Evolutionary conservation across 73 alveolate genomes (phyloP).

Genomic region (Paramecium sonneborni): DNA sequence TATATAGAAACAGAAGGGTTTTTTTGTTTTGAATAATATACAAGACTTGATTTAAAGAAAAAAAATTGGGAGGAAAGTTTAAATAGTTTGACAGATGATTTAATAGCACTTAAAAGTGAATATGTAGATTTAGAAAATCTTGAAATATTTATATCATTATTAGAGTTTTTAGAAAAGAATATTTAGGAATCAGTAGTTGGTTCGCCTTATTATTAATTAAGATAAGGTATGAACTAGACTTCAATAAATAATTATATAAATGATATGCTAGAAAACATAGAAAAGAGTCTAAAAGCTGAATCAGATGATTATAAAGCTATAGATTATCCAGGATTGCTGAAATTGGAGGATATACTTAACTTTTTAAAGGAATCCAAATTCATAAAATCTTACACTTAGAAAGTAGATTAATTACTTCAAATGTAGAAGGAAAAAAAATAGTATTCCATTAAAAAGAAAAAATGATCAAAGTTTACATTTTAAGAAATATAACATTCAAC

Average conservation of each 20-base stretch:
- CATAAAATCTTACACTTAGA: neutral
- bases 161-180: neutral
- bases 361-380: neutral
- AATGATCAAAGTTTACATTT: neutral
- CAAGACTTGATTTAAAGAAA: constrained; percentile 6
- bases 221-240: neutral
- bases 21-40: neutral
- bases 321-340: neutral
- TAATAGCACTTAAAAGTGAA: neutral
- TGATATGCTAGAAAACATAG: constrained; percentile 14
- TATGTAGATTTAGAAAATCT: constrained; percentile 37
- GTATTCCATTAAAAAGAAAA: neutral
- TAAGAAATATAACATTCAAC: neutral
- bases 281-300: neutral
- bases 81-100: neutral
- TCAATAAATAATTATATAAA: neutral
- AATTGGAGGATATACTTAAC: neutral
- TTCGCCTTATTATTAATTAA: neutral
- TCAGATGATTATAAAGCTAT: neutral
- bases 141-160: neutral
- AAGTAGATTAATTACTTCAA: neutral
- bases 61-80: neutral
- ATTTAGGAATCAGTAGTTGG: neutral
- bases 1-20: constrained; percentile 26
- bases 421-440: neutral